These are phyloP conservation scores for Lachancea meyersii DNA, from an alignment of 805 yeast species.

Conservation along the genomic window DNA sequence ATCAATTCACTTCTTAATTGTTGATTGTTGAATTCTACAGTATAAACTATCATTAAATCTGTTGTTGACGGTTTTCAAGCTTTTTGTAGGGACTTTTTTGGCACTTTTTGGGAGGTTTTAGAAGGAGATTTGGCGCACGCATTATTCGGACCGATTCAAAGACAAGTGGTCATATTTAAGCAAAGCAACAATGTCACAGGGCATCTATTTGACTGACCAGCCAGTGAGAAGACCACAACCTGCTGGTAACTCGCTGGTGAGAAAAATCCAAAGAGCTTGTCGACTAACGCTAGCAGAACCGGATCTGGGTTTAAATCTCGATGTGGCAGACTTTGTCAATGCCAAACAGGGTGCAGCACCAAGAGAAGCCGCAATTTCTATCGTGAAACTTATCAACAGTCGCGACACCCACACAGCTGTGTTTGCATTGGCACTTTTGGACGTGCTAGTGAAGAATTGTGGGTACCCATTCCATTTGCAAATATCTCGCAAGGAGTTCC, in stretches of 20 bases:
- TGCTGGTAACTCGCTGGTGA: slow-evolving; percentile 32
- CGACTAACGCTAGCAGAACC: slow-evolving; percentile 79
- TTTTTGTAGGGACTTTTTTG: too few relatives aligned
- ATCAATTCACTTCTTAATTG: too few relatives aligned
- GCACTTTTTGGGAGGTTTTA: too few relatives aligned
- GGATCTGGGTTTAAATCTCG: slow-evolving; percentile 78
- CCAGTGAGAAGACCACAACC: slow-evolving; percentile 30
- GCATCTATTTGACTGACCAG: slow-evolving; percentile 30
- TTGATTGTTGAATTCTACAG: background rate
- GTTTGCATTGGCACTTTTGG: slow-evolving; percentile 76
- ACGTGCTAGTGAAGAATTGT: slow-evolving; percentile 91
- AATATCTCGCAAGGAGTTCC: slow-evolving; percentile 87
- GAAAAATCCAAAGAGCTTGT: slow-evolving; percentile 69
- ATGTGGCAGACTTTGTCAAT: slow-evolving; percentile 88
- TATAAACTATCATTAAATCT: background rate
- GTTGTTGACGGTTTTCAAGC: background rate
- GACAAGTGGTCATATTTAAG: background rate
- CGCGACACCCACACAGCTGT: slow-evolving; percentile 78
- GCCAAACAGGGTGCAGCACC: slow-evolving; percentile 88
- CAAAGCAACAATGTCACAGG: slow-evolving; percentile 15
- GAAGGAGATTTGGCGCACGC: too few relatives aligned
- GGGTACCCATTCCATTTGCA: slow-evolving; percentile 96
- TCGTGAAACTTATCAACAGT: slow-evolving; percentile 75
- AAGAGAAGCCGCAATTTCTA: slow-evolving; percentile 83
- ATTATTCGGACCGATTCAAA: too few relatives aligned